These are phyloP conservation scores for Tetradesmus lagerheimii DNA, from an alignment of 139 green algal genomes.

Conservation along the genomic window DNA sequence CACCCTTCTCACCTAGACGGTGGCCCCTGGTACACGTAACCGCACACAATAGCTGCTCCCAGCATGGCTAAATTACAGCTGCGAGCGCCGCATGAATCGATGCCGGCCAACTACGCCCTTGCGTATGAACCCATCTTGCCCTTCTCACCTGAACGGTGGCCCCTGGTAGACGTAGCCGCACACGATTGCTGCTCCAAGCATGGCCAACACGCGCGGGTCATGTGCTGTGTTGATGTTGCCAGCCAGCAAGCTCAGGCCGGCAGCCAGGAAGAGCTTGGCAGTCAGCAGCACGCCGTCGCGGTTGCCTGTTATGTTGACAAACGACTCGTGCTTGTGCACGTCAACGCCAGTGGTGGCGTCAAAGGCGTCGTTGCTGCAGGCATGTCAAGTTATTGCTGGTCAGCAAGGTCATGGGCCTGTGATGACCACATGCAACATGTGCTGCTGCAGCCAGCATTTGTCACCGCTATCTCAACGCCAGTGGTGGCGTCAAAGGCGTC, in stretches of 20 bases:
- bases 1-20: too few relatives aligned
- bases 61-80: too few relatives aligned
- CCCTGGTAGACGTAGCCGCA: slow-evolving; percentile 98
- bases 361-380: slow-evolving; percentile 95
- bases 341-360: slow-evolving; percentile 94
- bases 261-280: slow-evolving; percentile 63
- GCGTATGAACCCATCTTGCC: too few relatives aligned
- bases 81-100: too few relatives aligned
- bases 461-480: too few relatives aligned
- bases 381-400: not conserved
- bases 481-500: too few relatives aligned
- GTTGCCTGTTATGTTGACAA: slow-evolving; percentile 94
- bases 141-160: slow-evolving; percentile 90
- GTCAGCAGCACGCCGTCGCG: slow-evolving; percentile 48
- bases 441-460: too few relatives aligned
- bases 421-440: too few relatives aligned
- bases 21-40: too few relatives aligned
- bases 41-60: too few relatives aligned
- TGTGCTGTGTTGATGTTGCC: slow-evolving; percentile 52
- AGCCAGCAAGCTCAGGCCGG: slow-evolving; percentile 68
- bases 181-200: slow-evolving; percentile 85
- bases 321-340: slow-evolving; percentile 90
- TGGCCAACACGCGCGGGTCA: slow-evolving; percentile 45
- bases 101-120: too few relatives aligned
- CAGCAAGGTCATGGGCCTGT: too few relatives aligned